Base-by-base conservation (phyloP, 129 eudicot genomes). In the Ambrosia artemisiifolia region DNA sequence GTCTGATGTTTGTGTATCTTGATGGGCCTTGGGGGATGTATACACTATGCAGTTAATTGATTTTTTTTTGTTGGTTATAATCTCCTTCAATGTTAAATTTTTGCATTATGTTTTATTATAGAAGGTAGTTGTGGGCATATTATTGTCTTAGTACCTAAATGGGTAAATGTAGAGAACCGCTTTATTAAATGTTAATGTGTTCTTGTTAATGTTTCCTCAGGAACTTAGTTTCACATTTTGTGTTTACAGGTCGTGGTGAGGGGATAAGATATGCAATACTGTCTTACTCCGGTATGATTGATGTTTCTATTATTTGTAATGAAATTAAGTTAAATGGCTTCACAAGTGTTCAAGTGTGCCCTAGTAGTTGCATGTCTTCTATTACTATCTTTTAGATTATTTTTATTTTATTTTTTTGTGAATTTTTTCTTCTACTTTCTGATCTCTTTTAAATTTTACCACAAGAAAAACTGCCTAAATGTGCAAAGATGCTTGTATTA, bases 41-140 rank as follows among this genome's bases (percentile, higher is more conserved):
- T 36, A 40, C 43, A 53, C 35, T 24, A 24, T 56, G 11, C 19
- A 60, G 40, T 51, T 55, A 16, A 30, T 13, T 32, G 7, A 32
- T 17, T 30, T 30, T 24, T 57, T 55, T 57, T 24, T 40, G 7
- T 40, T 40, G 7, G 65, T 60, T 60, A 32, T 60, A 60, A 60
- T 60, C 18, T 60, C 65, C 65, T 32, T 32, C 19, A 24, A 60
- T 30, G 65, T 38, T 30, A 12, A 60, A 33, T 1, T 60, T 46
- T 43, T 32, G 80, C 59, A 24, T 56, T 13, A 19, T 55, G 67
- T 30, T 30, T 54, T 48, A 48, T 24, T 9, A 11, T 14, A 56
- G 67, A 9, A n/a, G 11, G 61, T 75, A 30, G 80, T 61, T 67
- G 42, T 60, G 65, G 65, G 65, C 65, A 13, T 60, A 55, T 66